phyloP scores from a whole-genome alignment of 1,139 yeast genomes.

The Geotrichum bryndzae region DNA sequence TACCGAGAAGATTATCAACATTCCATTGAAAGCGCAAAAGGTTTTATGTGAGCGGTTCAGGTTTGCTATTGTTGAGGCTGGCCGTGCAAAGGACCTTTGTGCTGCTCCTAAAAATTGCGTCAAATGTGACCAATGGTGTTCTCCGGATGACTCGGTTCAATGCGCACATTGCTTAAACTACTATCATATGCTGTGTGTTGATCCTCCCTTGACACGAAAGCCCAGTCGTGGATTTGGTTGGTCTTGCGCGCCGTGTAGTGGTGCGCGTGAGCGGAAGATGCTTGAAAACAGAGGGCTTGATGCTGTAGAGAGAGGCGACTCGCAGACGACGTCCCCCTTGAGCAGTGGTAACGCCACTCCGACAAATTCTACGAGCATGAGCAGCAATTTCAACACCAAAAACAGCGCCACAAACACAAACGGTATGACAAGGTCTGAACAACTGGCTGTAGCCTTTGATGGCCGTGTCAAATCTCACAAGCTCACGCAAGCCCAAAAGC shows the following conservation, averaged over 20 bases:
- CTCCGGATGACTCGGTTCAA: slow-evolving; percentile 64
- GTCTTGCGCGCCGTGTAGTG: slow-evolving; percentile 80
- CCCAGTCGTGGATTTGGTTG: slow-evolving; percentile 89
- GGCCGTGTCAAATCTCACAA: slow-evolving; percentile 20
- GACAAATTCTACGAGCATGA: background rate
- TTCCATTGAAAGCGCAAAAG: slow-evolving; percentile 54
- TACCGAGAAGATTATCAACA: slow-evolving; percentile 48
- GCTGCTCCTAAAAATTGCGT: slow-evolving; percentile 66
- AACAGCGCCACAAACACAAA: background rate
- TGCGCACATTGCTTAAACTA: slow-evolving; percentile 71
- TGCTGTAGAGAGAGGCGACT: background rate
- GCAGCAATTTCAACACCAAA: background rate
- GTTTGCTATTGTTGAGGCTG: slow-evolving; percentile 71
- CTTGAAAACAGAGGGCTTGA: slow-evolving; percentile 26
- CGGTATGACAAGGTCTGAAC: slow-evolving; percentile 53
- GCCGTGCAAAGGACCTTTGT: slow-evolving; percentile 58
- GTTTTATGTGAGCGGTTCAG: slow-evolving; percentile 65
- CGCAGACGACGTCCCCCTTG: slow-evolving; percentile 13
- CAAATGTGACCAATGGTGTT: slow-evolving; percentile 79
- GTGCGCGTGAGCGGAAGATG: slow-evolving; percentile 25
- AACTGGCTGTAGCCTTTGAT: slow-evolving; percentile 45
- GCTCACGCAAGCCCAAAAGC: slow-evolving; percentile 36
- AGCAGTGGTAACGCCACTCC: slow-evolving; percentile 10
- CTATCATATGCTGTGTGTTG: slow-evolving; percentile 79
- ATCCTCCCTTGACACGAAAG: slow-evolving; percentile 72